Percentiles rank a stretch among this genome's conserved stretches.
Evolutionary conservation across 768 basidiomycete genomes (phyloP).

Genomic region (Rhodotorula kratochvilovae): DNA sequence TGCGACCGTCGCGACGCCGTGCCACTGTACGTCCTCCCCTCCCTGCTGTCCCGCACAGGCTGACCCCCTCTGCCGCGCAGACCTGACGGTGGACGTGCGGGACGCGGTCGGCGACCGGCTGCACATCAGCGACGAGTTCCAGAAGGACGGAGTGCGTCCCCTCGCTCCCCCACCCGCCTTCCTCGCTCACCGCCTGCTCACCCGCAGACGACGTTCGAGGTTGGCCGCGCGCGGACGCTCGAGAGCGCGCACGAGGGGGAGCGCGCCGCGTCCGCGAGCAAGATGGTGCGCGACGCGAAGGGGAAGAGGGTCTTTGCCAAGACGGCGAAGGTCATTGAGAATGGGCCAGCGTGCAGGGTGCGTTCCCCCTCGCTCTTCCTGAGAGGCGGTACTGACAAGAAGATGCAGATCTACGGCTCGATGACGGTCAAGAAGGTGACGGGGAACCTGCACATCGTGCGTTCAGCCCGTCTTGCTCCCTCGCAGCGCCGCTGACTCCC

Average conservation of each 20-base stretch:
- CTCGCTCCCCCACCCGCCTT: neutral
- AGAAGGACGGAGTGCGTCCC: constrained; percentile 69
- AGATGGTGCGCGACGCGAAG: constrained; percentile 25
- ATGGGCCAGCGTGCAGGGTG: constrained; percentile 69
- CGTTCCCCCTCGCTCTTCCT: neutral
- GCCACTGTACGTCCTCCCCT: constrained; percentile 63
- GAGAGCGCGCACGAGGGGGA: constrained; percentile 47
- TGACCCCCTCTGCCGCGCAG: constrained; percentile 50
- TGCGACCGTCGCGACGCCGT: constrained; percentile 87
- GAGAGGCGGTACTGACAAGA: too few species aligned
- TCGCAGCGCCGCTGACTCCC: neutral
- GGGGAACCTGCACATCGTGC: constrained; percentile 76
- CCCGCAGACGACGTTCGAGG: constrained; percentile 67
- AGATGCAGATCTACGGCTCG: constrained; percentile 62
- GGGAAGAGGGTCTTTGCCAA: constrained; percentile 56
- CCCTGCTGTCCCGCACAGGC: neutral
- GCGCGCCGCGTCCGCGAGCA: constrained; percentile 12
- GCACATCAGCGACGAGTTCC: constrained; percentile 71
- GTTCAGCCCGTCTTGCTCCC: neutral
- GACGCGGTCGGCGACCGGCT: constrained; percentile 92
- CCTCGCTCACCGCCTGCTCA: neutral
- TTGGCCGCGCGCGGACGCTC: constrained; percentile 70
- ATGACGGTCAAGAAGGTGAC: constrained; percentile 83
- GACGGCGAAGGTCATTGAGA: constrained; percentile 63
- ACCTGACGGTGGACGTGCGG: constrained; percentile 77